Conservation (phyloP, 306 rosid species). For the Ceratonia siliqua region DNA sequence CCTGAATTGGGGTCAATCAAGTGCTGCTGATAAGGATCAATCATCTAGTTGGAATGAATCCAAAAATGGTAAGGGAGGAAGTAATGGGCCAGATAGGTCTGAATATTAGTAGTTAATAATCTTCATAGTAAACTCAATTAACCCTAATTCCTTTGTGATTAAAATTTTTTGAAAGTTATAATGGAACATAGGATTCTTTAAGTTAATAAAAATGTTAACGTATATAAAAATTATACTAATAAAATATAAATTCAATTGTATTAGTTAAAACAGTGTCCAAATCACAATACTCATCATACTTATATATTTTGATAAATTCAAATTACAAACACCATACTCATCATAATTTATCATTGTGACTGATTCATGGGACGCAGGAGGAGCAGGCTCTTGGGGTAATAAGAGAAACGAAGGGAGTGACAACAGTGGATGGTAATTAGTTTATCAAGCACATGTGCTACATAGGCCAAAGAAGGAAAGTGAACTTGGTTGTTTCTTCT, state of each 20-base stretch:
- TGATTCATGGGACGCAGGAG: conserved; percentile 29
- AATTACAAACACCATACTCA: not conserved
- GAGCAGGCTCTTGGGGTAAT: conserved; percentile 54
- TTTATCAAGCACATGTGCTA: not conserved
- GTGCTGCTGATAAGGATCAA: conserved; percentile 40
- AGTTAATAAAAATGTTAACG: not conserved
- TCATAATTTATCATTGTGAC: conserved; percentile 6
- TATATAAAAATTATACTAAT: not conserved
- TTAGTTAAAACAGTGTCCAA: not conserved
- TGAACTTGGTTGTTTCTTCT: not conserved
- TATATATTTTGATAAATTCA: not conserved
- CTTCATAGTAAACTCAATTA: not conserved
- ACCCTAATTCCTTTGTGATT: not conserved
- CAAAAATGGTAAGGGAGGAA: conserved; percentile 38
- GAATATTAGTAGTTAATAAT: not conserved
- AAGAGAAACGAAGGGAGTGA: conserved; percentile 33
- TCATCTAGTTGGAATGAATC: conserved; percentile 46
- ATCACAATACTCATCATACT: not conserved
- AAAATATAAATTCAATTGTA: too few species aligned
- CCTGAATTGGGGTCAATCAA: conserved; percentile 35
- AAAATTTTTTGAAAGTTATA: not conserved
- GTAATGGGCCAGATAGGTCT: not conserved
- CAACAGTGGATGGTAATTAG: conserved; percentile 60
- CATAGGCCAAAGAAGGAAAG: conserved; percentile 19
- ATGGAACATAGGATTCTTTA: not conserved